Percentiles rank a stretch among this genome's conserved stretches.
Conservation (phyloP, 768 basidiomycete species). For the Boletus reticulatus region DNA sequence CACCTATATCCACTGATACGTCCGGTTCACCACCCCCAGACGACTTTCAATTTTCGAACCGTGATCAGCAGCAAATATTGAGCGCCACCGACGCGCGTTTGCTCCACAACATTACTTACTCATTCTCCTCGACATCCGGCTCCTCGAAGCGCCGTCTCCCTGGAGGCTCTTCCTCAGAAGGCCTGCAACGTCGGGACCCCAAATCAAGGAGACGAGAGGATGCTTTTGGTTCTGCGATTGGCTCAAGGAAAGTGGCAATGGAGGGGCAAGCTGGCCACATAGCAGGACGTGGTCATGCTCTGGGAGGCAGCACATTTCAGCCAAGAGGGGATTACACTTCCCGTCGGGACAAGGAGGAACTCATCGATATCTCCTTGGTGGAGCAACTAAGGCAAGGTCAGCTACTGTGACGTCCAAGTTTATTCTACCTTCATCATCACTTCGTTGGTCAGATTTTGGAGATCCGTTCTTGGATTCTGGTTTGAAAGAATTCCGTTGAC, state of each 20-base stretch:
- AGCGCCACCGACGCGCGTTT: conserved; percentile 20
- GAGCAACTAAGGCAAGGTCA: conserved; percentile 56
- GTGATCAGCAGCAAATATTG: conserved; percentile 29
- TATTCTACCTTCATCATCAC: conserved; percentile 1
- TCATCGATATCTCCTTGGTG: conserved; percentile 48
- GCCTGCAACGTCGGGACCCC: conserved; percentile 45
- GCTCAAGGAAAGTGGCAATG: conserved; percentile 21
- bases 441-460: conserved; percentile 43
- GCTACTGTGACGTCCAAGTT: conserved; percentile 1
- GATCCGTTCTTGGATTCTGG: conserved; percentile 50
- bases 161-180: conserved; percentile 41
- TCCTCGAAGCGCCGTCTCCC: conserved; percentile 54
- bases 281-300: conserved; percentile 3
- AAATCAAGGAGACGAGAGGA: conserved; percentile 52
- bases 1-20: conserved; percentile 37
- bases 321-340: conserved; percentile 36
- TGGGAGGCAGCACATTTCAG: conserved; percentile 21
- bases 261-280: conserved; percentile 22
- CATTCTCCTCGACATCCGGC: conserved; percentile 23
- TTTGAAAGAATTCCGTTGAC: conserved; percentile 28
- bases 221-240: conserved; percentile 21
- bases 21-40: conserved; percentile 38
- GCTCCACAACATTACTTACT: conserved; percentile 14
- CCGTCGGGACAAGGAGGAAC: conserved; percentile 56
- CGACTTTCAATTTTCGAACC: conserved; percentile 30